Evolutionary conservation across 805 yeast species (phyloP).

Genomic region (Hanseniaspora vineae): DNA sequence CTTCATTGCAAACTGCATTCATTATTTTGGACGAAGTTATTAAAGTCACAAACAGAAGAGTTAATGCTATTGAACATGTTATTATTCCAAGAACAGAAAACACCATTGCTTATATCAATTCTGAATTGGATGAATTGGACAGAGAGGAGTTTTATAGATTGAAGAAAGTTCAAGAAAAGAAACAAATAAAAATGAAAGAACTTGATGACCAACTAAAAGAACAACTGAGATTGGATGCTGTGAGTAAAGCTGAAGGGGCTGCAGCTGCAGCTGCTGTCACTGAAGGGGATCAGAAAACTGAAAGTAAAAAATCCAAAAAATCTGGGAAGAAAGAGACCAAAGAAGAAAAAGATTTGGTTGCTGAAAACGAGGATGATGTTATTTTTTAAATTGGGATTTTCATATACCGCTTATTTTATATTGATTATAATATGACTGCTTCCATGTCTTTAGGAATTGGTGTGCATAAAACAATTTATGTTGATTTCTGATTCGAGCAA

Average conservation of each 20-base stretch:
- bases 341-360: constrained; percentile 19
- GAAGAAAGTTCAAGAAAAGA: constrained; percentile 92
- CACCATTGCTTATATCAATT: constrained; percentile 81
- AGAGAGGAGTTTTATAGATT: constrained; percentile 96
- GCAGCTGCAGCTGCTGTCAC: constrained; percentile 15
- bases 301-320: constrained; percentile 12
- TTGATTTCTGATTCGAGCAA: background rate
- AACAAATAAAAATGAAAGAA: constrained; percentile 63
- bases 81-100: constrained; percentile 96
- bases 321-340: constrained; percentile 13
- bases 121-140: constrained; percentile 93
- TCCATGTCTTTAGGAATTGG: no score
- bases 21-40: constrained; percentile 94
- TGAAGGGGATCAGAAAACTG: constrained; percentile 11
- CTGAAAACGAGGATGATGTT: constrained; percentile 33
- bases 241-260: constrained; percentile 12
- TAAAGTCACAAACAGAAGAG: constrained; percentile 96
- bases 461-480: no score
- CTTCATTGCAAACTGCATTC: constrained; percentile 93
- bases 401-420: background rate
- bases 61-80: constrained; percentile 96
- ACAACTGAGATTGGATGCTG: constrained; percentile 10
- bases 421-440: no score
- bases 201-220: constrained; percentile 39
- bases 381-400: constrained; percentile 22